Evolutionary conservation across 2,329 filamentous ascomycete species (phyloP), one percentile per base, ranked within the genome.

Genomic region (Paraphoma sp.): DNA sequence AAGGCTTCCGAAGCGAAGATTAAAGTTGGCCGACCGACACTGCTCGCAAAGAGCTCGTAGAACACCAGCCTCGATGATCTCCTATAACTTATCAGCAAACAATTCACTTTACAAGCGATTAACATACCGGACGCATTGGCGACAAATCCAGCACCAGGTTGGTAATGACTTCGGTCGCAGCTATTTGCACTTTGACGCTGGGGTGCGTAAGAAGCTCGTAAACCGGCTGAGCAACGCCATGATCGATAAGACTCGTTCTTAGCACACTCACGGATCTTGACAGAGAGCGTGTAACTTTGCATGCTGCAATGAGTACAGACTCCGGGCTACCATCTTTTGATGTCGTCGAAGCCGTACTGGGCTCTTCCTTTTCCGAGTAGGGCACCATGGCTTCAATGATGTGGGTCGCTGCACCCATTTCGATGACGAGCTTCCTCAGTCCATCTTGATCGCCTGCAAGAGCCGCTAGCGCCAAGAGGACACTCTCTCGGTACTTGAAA

Each of bases 71-170:
- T 90, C 87, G 6, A 90, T 83, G 33, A 97, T 87, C 43, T 88
- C 82, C 87, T 66, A 50, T 30, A 31, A 14, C 30, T 23, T 42
- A 28, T 71, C 61, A 71, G 64, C 48, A 29, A 23, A 11, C 18
- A 3, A 7, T 14, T 36, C 33, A 14, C 33, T 12, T 7, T 17
- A 18, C 11, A 18, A 29, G n/a, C 2, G 33, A 81, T 5, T 23
- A 23, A 23, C 88, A 81, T 75, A 94, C 92, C 74, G 92, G 88
- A 75, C 92, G 89, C 87, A 97, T 93, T 0, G 95, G 93, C 71
- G 93, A 97, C 67, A 96, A 91, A 60, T 96, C 92, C 45, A 93
- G 82, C 6, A 96, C 85, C 47, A 99, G 78, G 74, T 99, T 99
- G 67, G 89, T 92, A 40, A 96, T 86, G 6, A 90, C 89, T 36